Conservation (phyloP, 257 asterid genomes). For the Solanum sejunctum region DNA sequence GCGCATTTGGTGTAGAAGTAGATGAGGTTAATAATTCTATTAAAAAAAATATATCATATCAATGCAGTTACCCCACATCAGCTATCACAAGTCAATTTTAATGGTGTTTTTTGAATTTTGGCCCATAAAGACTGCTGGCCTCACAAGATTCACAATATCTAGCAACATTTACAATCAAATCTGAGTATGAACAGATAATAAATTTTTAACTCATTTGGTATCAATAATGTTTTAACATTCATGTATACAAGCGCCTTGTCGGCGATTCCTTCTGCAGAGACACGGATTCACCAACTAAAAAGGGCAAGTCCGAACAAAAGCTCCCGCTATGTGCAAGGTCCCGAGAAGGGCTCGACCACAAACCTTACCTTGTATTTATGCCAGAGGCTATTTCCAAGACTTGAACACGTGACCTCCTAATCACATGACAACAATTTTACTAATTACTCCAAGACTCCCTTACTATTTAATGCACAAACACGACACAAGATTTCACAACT, state of each 20-base stretch:
- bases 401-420: too few species aligned
- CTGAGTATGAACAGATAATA: constrained; percentile 5
- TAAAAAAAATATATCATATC: constrained; percentile 2
- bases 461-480: not conserved
- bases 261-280: not conserved
- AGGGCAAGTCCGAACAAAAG: too few species aligned
- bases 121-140: constrained; percentile 14
- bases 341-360: too few species aligned
- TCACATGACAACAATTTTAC: too few species aligned
- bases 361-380: too few species aligned
- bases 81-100: not conserved
- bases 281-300: not conserved
- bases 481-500: not conserved
- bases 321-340: too few species aligned
- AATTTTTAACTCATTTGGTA: not conserved
- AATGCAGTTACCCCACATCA: not conserved
- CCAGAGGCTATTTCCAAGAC: too few species aligned
- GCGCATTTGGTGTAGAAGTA: not conserved
- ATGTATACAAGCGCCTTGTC: not conserved
- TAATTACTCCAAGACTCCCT: too few species aligned
- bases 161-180: constrained; percentile 7
- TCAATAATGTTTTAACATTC: constrained; percentile 3
- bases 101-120: constrained; percentile 7
- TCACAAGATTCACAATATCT: constrained; percentile 8
- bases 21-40: constrained; percentile 3